Percentiles rank a stretch among this genome's conserved stretches.
These are phyloP conservation scores for Chrysoporthe austroafricana DNA, from an alignment of 2,329 filamentous ascomycete genomes.

Conservation along the genomic window DNA sequence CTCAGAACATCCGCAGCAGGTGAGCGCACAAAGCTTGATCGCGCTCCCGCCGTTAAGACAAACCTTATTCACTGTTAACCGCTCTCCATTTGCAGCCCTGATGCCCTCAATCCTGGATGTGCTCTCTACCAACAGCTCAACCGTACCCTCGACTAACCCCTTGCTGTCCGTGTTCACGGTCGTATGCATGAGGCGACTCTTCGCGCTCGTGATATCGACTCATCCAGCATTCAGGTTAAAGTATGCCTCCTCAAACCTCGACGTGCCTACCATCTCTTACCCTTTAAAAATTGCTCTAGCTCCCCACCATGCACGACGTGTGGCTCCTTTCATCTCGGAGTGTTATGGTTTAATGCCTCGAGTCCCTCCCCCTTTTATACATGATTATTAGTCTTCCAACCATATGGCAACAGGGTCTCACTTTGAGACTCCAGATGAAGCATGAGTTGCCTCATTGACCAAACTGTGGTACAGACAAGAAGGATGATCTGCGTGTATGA, in stretches of 20 bases:
- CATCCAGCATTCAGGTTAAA: slow-evolving; percentile 10
- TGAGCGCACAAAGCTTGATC: slow-evolving; percentile 7
- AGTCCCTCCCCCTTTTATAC: too few relatives aligned
- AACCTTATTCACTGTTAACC: slow-evolving; percentile 1
- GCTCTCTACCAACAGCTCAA: background rate
- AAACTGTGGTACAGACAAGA: too few relatives aligned
- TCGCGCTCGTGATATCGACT: slow-evolving; percentile 7
- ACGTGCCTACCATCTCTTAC: background rate
- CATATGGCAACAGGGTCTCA: too few relatives aligned
- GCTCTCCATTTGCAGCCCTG: background rate
- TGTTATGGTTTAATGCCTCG: too few relatives aligned
- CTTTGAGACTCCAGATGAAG: too few relatives aligned
- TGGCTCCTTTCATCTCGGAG: too few relatives aligned
- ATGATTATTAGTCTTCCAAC: too few relatives aligned
- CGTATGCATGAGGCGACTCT: slow-evolving; percentile 4
- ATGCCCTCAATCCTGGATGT: slow-evolving; percentile 10
- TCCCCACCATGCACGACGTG: too few relatives aligned
- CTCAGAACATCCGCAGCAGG: slow-evolving; percentile 17
- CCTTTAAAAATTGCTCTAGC: background rate
- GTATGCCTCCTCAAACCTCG: slow-evolving; percentile 1
- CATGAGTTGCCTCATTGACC: too few relatives aligned
- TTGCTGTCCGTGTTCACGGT: background rate
- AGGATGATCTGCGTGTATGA: too few relatives aligned
- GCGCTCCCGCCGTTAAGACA: too few relatives aligned
- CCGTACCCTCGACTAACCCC: background rate